Evolutionary conservation across 495 filamentous ascomycete species (phyloP).

Genomic region (Ascobolus immersus): DNA sequence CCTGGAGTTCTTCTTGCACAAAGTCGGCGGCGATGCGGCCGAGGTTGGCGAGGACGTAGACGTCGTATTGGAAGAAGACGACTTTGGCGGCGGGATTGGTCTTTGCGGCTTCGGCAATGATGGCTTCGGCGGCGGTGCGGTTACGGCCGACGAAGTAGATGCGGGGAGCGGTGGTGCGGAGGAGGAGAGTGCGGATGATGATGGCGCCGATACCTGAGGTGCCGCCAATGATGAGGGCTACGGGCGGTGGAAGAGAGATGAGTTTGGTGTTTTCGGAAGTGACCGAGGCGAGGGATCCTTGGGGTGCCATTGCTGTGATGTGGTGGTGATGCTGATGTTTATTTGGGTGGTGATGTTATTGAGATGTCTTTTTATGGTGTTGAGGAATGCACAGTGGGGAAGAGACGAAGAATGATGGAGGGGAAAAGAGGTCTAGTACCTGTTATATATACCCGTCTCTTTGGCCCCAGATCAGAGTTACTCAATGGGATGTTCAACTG

Average conservation of each 20-base stretch:
- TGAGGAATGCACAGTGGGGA: no score
- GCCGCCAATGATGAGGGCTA: conserved; percentile 12
- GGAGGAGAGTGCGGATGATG: conserved; percentile 9
- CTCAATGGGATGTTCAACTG: no score
- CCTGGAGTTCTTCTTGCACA: conserved; percentile 1
- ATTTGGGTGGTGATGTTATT: no score
- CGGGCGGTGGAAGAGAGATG: conserved; percentile 5
- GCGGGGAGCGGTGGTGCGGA: conserved; percentile 4
- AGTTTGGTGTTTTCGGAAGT: no score
- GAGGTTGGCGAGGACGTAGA: conserved; percentile 9
- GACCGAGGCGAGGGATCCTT: no score
- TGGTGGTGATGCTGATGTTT: no score
- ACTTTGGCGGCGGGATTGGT: conserved; percentile 7
- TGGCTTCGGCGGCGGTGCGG: conserved; percentile 7
- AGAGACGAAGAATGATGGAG: no score
- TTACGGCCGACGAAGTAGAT: conserved; percentile 14
- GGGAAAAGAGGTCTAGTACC: no score
- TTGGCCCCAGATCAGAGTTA: no score
- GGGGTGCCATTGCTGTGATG: no score
- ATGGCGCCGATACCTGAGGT: conserved; percentile 11
- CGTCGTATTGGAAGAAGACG: conserved; percentile 10
- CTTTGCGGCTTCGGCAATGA: conserved; percentile 7
- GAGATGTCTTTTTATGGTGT: no score
- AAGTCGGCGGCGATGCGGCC: conserved; percentile 13
- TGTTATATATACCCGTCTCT: no score